These are phyloP conservation scores for Annulohypoxylon moriforme DNA, from an alignment of 495 filamentous ascomycete genomes.

Conservation along the genomic window DNA sequence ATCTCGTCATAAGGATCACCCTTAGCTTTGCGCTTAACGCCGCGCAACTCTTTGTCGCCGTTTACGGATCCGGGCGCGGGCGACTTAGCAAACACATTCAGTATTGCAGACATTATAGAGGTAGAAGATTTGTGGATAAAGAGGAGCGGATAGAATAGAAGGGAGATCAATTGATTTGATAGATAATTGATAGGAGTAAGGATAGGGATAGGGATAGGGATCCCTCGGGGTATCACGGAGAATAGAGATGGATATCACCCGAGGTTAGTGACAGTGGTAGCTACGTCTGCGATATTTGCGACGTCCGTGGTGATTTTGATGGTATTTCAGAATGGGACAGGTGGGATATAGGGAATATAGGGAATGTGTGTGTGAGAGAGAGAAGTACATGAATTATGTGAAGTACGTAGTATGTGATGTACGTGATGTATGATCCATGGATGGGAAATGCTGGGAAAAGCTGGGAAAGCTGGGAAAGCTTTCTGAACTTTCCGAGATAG, in stretches of 20 bases:
- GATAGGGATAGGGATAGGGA: no score
- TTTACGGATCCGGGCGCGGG: slow-evolving; percentile 35
- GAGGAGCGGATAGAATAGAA: background rate
- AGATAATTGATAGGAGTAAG: background rate
- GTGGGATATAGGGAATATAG: background rate
- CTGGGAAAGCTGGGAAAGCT: background rate
- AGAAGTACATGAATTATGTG: background rate
- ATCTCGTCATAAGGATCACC: slow-evolving; percentile 48
- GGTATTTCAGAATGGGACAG: background rate
- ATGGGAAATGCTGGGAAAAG: background rate
- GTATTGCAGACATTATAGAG: slow-evolving; percentile 23
- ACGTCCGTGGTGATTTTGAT: background rate
- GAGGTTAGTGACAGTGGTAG: background rate
- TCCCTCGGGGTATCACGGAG: no score
- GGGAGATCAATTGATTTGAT: slow-evolving; percentile 3
- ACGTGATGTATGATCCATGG: no score
- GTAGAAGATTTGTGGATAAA: background rate
- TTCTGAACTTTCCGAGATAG: no score
- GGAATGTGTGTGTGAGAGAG: background rate
- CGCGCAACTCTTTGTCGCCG: slow-evolving; percentile 31
- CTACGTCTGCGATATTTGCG: background rate
- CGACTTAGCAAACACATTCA: slow-evolving; percentile 23
- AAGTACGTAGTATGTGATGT: no score
- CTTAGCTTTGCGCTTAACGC: slow-evolving; percentile 47
- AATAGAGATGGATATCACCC: background rate